Conservation (phyloP, 495 filamentous ascomycete genomes). For the Trichoderma virens region DNA sequence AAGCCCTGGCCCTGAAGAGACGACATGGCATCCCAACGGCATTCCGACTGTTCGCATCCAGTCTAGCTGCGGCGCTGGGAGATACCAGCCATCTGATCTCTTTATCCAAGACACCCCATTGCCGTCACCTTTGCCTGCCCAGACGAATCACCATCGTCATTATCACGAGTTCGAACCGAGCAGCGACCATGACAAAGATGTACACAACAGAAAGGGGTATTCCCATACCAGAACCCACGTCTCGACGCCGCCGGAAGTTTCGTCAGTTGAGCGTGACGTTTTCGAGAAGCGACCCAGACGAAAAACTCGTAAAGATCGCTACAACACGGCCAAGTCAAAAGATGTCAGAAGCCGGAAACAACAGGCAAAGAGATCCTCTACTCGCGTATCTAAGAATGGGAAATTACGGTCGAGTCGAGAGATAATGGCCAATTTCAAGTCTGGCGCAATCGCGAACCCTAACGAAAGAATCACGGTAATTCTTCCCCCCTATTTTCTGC, state of each 20-base stretch:
- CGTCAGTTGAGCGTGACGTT: not conserved
- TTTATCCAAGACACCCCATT: not conserved
- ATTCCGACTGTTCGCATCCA: not conserved
- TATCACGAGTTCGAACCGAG: not conserved
- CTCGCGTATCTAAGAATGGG: conserved; percentile 20
- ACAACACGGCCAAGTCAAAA: conserved; percentile 22
- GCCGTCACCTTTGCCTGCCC: not conserved
- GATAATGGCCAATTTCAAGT: conserved; percentile 55
- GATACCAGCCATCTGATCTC: not conserved
- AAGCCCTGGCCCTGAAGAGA: not conserved
- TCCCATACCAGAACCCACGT: not conserved
- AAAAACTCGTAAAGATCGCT: conserved; percentile 54
- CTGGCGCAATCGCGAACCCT: conserved; percentile 46
- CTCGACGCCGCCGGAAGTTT: not conserved
- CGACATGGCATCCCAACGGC: not conserved
- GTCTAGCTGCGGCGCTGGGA: not conserved
- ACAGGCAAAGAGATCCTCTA: conserved; percentile 25
- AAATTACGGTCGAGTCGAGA: conserved; percentile 30
- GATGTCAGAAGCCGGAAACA: conserved; percentile 17
- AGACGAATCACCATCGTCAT: not conserved
- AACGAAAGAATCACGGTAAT: conserved; percentile 53
- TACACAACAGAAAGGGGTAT: not conserved
- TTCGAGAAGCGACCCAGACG: conserved; percentile 54
- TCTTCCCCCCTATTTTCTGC: not conserved
- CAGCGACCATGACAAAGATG: not conserved